Conservation (phyloP, 257 asterid species). For the Capsicum chinense region DNA sequence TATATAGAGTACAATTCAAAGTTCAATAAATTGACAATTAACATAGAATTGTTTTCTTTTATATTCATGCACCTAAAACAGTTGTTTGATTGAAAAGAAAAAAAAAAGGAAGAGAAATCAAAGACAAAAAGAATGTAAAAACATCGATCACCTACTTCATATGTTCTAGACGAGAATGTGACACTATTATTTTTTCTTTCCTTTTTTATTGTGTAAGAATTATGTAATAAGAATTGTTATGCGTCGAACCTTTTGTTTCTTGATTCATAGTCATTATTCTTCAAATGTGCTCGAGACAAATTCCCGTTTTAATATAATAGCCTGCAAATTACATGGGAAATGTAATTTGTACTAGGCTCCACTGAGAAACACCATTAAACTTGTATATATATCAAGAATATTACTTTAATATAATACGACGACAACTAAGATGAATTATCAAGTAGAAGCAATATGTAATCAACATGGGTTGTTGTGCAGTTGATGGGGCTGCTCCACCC, state of each 20-base stretch:
- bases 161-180: conserved; percentile 15
- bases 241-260: neutral
- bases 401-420: neutral
- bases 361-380: neutral
- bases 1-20: neutral
- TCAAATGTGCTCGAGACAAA: neutral
- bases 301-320: neutral
- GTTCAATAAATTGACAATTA: conserved; percentile 5
- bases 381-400: neutral
- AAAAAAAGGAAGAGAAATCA: neutral
- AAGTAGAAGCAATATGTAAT: neutral
- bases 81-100: neutral
- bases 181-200: neutral
- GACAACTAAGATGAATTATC: neutral
- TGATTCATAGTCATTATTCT: neutral
- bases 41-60: neutral
- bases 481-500: too few relatives aligned
- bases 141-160: neutral
- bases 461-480: too few relatives aligned
- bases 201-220: neutral
- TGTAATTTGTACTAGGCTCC: neutral
- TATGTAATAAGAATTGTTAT: neutral
- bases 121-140: conserved; percentile 22
- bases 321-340: neutral
- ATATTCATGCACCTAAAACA: neutral